These are phyloP conservation scores for Apostasia ramifera DNA, from an alignment of 106 monocot species.

Conservation along the genomic window DNA sequence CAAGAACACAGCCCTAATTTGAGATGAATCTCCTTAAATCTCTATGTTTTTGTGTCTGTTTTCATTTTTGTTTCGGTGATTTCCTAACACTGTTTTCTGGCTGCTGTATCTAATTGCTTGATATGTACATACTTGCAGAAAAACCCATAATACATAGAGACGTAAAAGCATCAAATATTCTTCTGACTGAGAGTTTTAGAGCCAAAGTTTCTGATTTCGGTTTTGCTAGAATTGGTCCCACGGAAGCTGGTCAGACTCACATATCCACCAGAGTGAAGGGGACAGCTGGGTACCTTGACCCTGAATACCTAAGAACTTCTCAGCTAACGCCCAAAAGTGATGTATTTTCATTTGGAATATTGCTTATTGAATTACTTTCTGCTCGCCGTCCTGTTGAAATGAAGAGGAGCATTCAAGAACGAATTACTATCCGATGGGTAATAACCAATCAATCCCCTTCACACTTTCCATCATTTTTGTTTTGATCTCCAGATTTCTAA, in stretches of 20 bases:
- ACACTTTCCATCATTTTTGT: background rate
- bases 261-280: conserved; percentile 79
- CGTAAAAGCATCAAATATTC: conserved; percentile 84
- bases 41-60: no score
- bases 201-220: conserved; percentile 88
- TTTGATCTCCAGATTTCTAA: background rate
- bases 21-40: no score
- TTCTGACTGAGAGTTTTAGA: conserved; percentile 62
- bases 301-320: conserved; percentile 66
- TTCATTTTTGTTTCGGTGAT: no score
- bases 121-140: conserved; percentile 26
- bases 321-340: conserved; percentile 84
- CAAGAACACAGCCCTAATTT: no score
- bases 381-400: conserved; percentile 75
- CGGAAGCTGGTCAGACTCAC: conserved; percentile 60
- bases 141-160: conserved; percentile 81
- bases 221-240: conserved; percentile 62
- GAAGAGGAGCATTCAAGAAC: conserved; percentile 43
- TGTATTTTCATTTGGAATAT: conserved; percentile 78
- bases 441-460: background rate
- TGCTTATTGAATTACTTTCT: conserved; percentile 77
- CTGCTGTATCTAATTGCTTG: no score
- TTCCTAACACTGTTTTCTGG: no score
- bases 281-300: conserved; percentile 88
- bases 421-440: conserved; percentile 86